phyloP scores from a whole-genome alignment of 2,329 filamentous ascomycete genomes.

The Fusarium phyllophilum region DNA sequence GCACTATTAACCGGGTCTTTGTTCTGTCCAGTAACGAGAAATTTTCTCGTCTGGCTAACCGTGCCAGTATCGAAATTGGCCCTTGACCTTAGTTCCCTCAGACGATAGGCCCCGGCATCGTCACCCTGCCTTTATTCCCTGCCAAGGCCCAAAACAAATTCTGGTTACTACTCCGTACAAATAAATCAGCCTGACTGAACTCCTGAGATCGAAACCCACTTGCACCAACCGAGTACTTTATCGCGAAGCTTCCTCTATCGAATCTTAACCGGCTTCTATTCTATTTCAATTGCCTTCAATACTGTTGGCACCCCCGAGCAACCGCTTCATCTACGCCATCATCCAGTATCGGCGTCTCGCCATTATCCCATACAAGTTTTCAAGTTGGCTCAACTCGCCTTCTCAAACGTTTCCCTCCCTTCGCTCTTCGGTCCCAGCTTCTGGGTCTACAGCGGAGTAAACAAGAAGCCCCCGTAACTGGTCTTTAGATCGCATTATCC shows the following conservation, averaged over 20 bases:
- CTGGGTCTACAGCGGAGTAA: slow-evolving; percentile 96
- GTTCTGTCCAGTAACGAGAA: slow-evolving; percentile 16
- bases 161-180: slow-evolving; percentile 25
- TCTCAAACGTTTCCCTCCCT: slow-evolving; percentile 75
- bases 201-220: slow-evolving; percentile 23
- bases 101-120: slow-evolving; percentile 25
- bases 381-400: slow-evolving; percentile 94
- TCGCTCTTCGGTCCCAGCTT: slow-evolving; percentile 92
- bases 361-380: slow-evolving; percentile 63
- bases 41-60: slow-evolving; percentile 24
- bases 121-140: slow-evolving; percentile 32
- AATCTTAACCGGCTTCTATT: neutral
- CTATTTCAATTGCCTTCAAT: slow-evolving; percentile 4
- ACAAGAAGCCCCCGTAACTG: slow-evolving; percentile 98
- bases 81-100: slow-evolving; percentile 30
- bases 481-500: slow-evolving; percentile 21
- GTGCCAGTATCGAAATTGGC: slow-evolving; percentile 34
- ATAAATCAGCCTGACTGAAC: slow-evolving; percentile 30
- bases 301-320: slow-evolving; percentile 7
- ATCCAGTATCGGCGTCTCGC: slow-evolving; percentile 36
- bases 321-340: slow-evolving; percentile 9
- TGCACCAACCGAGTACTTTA: slow-evolving; percentile 3
- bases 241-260: slow-evolving; percentile 7
- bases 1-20: slow-evolving; percentile 12
- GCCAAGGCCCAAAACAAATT: slow-evolving; percentile 30